Percentiles rank a stretch among this genome's conserved stretches.
Evolutionary conservation across 1,139 yeast genomes (phyloP).

Genomic region (Candida sanyaensis): DNA sequence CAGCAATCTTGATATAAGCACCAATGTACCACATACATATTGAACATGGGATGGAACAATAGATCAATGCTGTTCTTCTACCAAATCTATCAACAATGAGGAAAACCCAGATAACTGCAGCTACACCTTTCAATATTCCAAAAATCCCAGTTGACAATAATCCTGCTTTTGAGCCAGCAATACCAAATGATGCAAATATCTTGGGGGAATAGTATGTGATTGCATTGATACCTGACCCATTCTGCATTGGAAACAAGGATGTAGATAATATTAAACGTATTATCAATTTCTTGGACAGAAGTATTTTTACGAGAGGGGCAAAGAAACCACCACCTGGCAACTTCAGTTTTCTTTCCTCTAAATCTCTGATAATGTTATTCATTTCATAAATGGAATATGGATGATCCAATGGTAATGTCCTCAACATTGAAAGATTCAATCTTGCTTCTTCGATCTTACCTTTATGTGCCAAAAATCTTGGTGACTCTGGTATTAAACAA

Average conservation of each 20-base stretch:
- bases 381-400: slow-evolving; percentile 30
- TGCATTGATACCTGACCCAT: slow-evolving; percentile 37
- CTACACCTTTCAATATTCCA: slow-evolving; percentile 50
- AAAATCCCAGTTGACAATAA: slow-evolving; percentile 61
- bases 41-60: slow-evolving; percentile 46
- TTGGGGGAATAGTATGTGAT: slow-evolving; percentile 36
- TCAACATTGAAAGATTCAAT: slow-evolving; percentile 28
- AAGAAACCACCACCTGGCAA: slow-evolving; percentile 24
- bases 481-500: slow-evolving; percentile 46
- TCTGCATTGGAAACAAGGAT: slow-evolving; percentile 34
- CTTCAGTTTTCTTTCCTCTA: slow-evolving; percentile 20
- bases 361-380: slow-evolving; percentile 22
- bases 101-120: slow-evolving; percentile 46
- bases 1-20: slow-evolving; percentile 44
- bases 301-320: slow-evolving; percentile 28
- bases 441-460: slow-evolving; percentile 39
- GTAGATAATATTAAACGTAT: slow-evolving; percentile 29
- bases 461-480: slow-evolving; percentile 43
- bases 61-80: slow-evolving; percentile 46
- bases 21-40: slow-evolving; percentile 53
- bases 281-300: slow-evolving; percentile 23
- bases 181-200: slow-evolving; percentile 33
- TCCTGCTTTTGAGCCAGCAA: slow-evolving; percentile 37
- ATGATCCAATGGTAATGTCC: slow-evolving; percentile 25
- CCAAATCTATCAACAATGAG: slow-evolving; percentile 50